Conservation (phyloP, 1,284 basidiomycete genomes). For the Anthracocystis panici-leucophaei region DNA sequence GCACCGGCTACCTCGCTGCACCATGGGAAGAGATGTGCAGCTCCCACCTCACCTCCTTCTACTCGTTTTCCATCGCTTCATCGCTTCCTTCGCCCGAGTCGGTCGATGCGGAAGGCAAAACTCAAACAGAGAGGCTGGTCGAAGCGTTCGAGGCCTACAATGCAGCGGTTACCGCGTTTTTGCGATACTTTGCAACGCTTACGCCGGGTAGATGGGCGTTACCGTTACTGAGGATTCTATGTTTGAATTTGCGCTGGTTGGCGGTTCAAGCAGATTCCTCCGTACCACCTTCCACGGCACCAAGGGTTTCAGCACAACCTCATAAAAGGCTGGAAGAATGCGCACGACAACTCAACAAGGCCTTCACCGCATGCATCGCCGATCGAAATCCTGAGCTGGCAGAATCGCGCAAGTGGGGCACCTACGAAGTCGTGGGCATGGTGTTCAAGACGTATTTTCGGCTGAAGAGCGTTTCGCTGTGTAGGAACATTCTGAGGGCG, state of each 20-base stretch:
- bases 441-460: conserved; percentile 95
- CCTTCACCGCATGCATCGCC: conserved; percentile 88
- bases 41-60: conserved; percentile 43
- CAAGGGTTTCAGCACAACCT: conserved; percentile 20
- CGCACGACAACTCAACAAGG: conserved; percentile 89
- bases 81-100: conserved; percentile 9
- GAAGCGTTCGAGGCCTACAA: conserved; percentile 60
- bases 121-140: conserved; percentile 30
- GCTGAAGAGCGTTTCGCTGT: conserved; percentile 89
- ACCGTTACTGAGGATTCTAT: conserved; percentile 54
- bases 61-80: conserved; percentile 44
- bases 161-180: conserved; percentile 44
- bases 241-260: conserved; percentile 58
- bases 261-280: conserved; percentile 53
- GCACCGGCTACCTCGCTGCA: conserved; percentile 45
- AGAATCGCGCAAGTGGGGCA: conserved; percentile 86
- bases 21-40: conserved; percentile 63
- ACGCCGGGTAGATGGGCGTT: conserved; percentile 62
- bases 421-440: conserved; percentile 92
- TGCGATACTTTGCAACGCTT: conserved; percentile 55
- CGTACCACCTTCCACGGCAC: conserved; percentile 8
- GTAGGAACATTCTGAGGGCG: conserved; percentile 90
- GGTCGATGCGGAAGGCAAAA: conserved; percentile 41
- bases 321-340: conserved; percentile 84
- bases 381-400: conserved; percentile 79